These are phyloP conservation scores for Geranium rotundifolium DNA, from an alignment of 345 rosid genomes.

Conservation along the genomic window DNA sequence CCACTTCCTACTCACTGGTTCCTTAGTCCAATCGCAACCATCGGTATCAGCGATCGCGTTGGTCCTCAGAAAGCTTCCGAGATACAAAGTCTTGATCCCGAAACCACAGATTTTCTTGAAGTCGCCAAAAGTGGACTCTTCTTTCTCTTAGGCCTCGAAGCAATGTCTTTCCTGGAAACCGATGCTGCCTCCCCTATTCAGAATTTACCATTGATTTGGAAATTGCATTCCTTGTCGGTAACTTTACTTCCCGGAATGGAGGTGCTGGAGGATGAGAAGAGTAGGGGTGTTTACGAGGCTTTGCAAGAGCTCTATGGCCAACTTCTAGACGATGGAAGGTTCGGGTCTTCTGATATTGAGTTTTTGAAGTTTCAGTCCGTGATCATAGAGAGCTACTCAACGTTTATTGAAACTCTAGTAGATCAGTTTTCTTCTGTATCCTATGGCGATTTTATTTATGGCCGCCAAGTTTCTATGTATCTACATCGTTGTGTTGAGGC, in stretches of 20 bases:
- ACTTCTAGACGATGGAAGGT: constrained; percentile 41
- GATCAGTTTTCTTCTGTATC: constrained; percentile 78
- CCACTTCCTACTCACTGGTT: constrained; percentile 87
- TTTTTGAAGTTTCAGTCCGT: constrained; percentile 58
- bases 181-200: constrained; percentile 35
- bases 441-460: constrained; percentile 55
- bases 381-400: constrained; percentile 61
- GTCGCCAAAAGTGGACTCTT: constrained; percentile 65
- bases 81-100: constrained; percentile 12
- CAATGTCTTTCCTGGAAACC: constrained; percentile 32
- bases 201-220: constrained; percentile 64
- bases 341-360: constrained; percentile 13
- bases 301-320: constrained; percentile 71
- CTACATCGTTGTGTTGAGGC: constrained; percentile 59
- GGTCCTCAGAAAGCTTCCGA: constrained; percentile 18
- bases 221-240: constrained; percentile 70
- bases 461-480: constrained; percentile 70
- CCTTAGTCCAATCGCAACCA: constrained; percentile 67
- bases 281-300: constrained; percentile 43
- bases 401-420: constrained; percentile 59
- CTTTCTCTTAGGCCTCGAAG: constrained; percentile 71
- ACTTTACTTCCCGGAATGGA: constrained; percentile 60
- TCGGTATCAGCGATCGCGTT: constrained; percentile 22
- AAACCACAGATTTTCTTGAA: constrained; percentile 30
- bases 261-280: constrained; percentile 59